Evolutionary conservation across 139 green algal genomes (phyloP).

Genomic region (Chlamydomonas schloesseri): DNA sequence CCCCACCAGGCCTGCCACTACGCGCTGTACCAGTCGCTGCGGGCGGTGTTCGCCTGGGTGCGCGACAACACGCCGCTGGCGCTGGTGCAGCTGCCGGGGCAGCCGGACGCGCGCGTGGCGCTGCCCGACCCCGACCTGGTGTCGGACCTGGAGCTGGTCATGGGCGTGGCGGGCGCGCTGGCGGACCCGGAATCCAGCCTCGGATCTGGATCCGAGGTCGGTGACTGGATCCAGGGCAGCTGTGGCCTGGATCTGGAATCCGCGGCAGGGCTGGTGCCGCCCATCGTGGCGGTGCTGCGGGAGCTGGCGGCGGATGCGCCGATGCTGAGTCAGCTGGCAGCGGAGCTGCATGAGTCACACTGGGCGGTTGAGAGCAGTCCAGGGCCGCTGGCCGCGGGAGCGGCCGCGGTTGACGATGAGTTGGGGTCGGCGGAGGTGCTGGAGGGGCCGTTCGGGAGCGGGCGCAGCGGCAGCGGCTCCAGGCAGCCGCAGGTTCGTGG

Average conservation of each 20-base stretch:
- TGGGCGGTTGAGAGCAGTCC: neutral
- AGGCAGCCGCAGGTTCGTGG: too few relatives aligned
- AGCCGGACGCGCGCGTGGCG: neutral
- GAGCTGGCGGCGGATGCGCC: constrained; percentile 2
- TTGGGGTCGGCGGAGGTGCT: too few relatives aligned
- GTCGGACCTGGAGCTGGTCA: neutral
- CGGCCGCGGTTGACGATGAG: too few relatives aligned
- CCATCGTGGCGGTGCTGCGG: neutral
- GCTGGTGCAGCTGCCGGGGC: neutral
- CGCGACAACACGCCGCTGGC: constrained; percentile 7
- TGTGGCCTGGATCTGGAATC: neutral
- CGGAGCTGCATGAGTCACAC: neutral
- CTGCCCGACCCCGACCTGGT: neutral
- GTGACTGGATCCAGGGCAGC: neutral
- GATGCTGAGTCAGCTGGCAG: neutral
- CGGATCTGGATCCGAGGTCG: neutral
- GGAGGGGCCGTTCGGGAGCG: too few relatives aligned
- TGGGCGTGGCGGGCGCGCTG: neutral
- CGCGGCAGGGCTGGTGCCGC: neutral
- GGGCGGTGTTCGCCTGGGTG: neutral
- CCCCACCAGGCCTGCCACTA: constrained; percentile 22
- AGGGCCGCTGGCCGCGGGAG: too few relatives aligned
- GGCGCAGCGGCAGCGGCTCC: too few relatives aligned
- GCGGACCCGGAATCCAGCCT: neutral
- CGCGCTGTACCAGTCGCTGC: neutral